Percentiles rank a stretch among this genome's conserved stretches.
phyloP scores from a whole-genome alignment of 148 eudicot genomes.

The Polygonum maritimum region DNA sequence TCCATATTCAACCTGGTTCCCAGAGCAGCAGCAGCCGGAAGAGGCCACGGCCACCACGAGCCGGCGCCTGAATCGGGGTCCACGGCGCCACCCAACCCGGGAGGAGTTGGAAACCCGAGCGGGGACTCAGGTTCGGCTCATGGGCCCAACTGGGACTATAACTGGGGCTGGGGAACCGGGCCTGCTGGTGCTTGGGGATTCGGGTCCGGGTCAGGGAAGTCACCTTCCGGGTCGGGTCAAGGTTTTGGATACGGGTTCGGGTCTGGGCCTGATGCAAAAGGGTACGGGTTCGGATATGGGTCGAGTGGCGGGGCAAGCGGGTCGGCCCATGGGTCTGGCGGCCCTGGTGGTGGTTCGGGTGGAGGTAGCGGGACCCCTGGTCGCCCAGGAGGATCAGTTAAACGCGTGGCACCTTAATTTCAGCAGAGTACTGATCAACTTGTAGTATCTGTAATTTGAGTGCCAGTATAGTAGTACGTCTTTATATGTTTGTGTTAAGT shows the following conservation, averaged over 20 bases:
- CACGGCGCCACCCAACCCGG: not conserved
- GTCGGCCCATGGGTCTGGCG: slow-evolving; percentile 28
- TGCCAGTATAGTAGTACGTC: not conserved
- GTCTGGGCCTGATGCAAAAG: slow-evolving; percentile 31
- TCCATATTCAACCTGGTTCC: not conserved
- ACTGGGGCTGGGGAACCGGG: slow-evolving; percentile 59
- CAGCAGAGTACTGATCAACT: not conserved
- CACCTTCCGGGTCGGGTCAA: slow-evolving; percentile 40
- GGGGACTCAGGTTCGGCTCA: slow-evolving; percentile 44
- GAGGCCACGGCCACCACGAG: not conserved
- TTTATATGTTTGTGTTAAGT: not conserved
- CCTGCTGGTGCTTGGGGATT: slow-evolving; percentile 51
- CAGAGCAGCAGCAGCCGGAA: not conserved
- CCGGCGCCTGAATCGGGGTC: not conserved
- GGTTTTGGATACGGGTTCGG: slow-evolving; percentile 57
- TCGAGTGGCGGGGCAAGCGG: slow-evolving; percentile 23
- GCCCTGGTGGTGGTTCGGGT: slow-evolving; percentile 22
- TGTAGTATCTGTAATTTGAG: not conserved
- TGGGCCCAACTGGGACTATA: slow-evolving; percentile 49
- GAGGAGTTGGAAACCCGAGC: not conserved
- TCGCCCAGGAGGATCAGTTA: slow-evolving; percentile 4
- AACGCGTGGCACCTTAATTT: not conserved
- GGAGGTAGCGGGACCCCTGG: slow-evolving; percentile 21
- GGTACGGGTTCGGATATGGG: slow-evolving; percentile 40
- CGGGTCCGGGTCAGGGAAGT: slow-evolving; percentile 57